Base-by-base conservation (phyloP, 306 rosid genomes). In the Trichosanthes truncata region DNA sequence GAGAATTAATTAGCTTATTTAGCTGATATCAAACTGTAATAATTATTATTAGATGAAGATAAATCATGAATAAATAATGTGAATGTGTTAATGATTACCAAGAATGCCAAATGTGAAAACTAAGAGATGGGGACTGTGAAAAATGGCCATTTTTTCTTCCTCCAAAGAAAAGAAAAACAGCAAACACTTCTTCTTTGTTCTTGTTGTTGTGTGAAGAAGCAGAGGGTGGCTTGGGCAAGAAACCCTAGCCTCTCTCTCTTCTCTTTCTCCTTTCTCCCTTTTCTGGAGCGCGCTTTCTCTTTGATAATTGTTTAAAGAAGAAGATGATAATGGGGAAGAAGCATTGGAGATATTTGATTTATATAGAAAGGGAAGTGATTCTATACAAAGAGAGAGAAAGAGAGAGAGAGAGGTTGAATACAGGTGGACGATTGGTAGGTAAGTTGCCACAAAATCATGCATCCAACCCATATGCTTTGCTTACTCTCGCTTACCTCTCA, bases 61-160 rank as follows among this genome's bases (percentile, higher is more conserved):
- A 45, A 43, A 43, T 7, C 0, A 43, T 43, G 12, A 43, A 43
- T 43, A 43, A 49, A 49, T 49, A 29, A 29, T 29, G 55, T 3
- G 18, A 5, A 53, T 35, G 48, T 9, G 4, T 29, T 29, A 26
- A 26, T 61, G 33, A 8, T 76, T 89, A 93, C 98, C 98, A 4
- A 93, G 84, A 78, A 93, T 80, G 78, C 98, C 98, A 81, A 93
- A 93, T 72, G 92, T 79, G 80, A 91, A 84, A 78, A 91, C 81
- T 85, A 88, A 84, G 33, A 84, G 80, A 79, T 40, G 87, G 52
- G 86, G 85, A 60, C 77, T 69, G 66, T 63, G 65, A 57, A 84
- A 11, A 15, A 81, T 11, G 4, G 90, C 82, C 93, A 93, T 88
- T 17, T 38, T n/a, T n/a, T 40, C 20, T 26, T 3, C 41, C 29